Evolutionary conservation across 345 rosid genomes (phyloP).

Genomic region (Psidium guajava): DNA sequence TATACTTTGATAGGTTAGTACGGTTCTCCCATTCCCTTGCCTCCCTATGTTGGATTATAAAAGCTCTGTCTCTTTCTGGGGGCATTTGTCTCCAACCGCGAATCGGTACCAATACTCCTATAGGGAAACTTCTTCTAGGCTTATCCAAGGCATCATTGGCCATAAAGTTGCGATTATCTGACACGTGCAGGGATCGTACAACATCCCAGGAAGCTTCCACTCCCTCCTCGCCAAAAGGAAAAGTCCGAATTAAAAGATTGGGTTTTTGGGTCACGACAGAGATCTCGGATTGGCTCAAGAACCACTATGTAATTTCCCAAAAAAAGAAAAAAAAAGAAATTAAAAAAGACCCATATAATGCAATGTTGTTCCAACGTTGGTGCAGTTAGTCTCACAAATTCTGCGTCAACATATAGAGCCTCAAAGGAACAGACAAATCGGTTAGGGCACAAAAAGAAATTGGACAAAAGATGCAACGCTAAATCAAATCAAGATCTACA

Average conservation of each 20-base stretch:
- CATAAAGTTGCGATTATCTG: not conserved
- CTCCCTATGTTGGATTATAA: too few species aligned
- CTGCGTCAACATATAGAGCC: conserved; percentile 10
- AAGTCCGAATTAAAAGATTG: not conserved
- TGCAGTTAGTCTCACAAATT: conserved; percentile 22
- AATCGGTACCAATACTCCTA: not conserved
- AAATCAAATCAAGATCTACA: not conserved
- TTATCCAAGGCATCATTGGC: not conserved
- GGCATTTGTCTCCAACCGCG: not conserved
- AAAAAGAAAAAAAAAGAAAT: not conserved
- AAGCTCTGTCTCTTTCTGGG: too few species aligned
- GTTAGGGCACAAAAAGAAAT: not conserved
- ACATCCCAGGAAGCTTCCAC: not conserved
- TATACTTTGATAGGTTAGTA: too few species aligned
- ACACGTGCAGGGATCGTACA: not conserved
- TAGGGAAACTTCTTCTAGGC: not conserved
- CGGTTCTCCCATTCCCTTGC: too few species aligned
- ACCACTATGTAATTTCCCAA: not conserved
- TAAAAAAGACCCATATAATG: not conserved
- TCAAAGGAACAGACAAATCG: conserved; percentile 3
- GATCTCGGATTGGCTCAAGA: not conserved
- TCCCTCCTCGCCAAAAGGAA: not conserved
- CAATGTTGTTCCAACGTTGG: conserved; percentile 26
- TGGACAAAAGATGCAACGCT: not conserved
- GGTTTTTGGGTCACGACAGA: not conserved